Base-by-base conservation (phyloP, 192 early-diverging fungal genomes). In the Backusella liffmaniae region DNA sequence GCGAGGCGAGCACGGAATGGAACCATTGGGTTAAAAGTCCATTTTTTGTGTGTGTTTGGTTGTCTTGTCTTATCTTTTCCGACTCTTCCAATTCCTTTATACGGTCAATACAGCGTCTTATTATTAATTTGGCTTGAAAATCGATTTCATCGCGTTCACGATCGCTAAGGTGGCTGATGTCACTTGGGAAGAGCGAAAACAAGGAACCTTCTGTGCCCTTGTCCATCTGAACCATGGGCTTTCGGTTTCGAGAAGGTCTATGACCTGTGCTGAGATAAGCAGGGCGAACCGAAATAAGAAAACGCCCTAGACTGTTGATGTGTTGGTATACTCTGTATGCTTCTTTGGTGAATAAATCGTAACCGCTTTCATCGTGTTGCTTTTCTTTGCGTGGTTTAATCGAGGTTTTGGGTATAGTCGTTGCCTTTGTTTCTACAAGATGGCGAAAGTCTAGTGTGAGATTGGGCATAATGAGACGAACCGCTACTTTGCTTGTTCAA, bases 101-200 rank as follows among this genome's bases (percentile, higher is more conserved):
- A 36, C 88, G 82, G 51, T 80, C 82, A 59, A 91, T 77, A 71
- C 89, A 88, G 73, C 86, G 82, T 66, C 83, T 75, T 30, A 92
- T 87, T 5, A 88, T 84, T 1, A 84, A 75, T 70, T 90, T 90
- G 16, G 90, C 85, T 21, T 90, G 84, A 34, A 88, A 83, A 77
- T 92, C 91, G 68, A 92, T 91, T 66, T 92, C 89, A 59, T 92
- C 91, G 13, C 91, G 84, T 72, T 92, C 87, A 23, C 83, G 85
- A 69, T 92, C 90, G 21, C 85, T 89, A 30, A 92, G 83, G 69
- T 77, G 68, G 12, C 65, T 67, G 16, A 77, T 69, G 12, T 74
- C 42, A 12, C 21, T 34, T 46, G 74, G 71, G 72, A 81, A 84
- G 21, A 72, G 36, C 3, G 78, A 39, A 56, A 76, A 78, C 16